These are phyloP conservation scores for Salix udensis DNA, from an alignment of 345 rosid genomes.

Conservation along the genomic window DNA sequence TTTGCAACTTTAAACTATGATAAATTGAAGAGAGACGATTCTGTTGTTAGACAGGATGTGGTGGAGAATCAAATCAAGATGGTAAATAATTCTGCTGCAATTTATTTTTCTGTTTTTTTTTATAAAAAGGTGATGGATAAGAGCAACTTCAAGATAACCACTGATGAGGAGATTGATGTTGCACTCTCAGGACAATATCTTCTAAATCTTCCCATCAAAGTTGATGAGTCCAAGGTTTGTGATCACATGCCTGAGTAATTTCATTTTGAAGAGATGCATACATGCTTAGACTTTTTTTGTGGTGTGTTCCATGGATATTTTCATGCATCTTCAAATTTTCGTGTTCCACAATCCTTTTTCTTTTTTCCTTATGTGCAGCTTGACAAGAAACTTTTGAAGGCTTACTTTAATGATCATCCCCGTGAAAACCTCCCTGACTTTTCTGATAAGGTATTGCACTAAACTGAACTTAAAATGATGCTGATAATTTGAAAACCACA, in stretches of 20 bases:
- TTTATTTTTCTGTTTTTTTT: neutral
- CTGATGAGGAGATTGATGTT: conserved; percentile 81
- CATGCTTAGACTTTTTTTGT: neutral
- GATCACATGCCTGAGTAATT: neutral
- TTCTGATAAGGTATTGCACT: conserved; percentile 65
- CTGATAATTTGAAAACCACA: neutral
- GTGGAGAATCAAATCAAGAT: neutral
- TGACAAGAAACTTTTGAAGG: conserved; percentile 73
- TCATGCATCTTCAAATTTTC: neutral
- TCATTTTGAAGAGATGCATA: neutral
- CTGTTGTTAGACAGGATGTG: neutral
- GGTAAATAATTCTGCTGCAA: neutral
- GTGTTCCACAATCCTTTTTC: neutral
- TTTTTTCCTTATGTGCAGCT: conserved; percentile 52
- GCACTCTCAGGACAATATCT: conserved; percentile 90
- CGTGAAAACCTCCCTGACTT: conserved; percentile 69
- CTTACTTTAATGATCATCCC: conserved; percentile 64
- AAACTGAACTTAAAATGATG: conserved; percentile 2
- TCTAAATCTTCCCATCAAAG: conserved; percentile 81
- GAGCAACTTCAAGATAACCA: conserved; percentile 82
- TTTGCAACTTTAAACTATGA: neutral
- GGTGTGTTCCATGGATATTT: neutral
- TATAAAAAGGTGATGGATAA: conserved; percentile 73
- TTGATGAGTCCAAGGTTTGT: conserved; percentile 84
- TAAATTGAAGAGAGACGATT: neutral